These are phyloP conservation scores for Salix caprea DNA, from an alignment of 345 rosid species.

Conservation along the genomic window DNA sequence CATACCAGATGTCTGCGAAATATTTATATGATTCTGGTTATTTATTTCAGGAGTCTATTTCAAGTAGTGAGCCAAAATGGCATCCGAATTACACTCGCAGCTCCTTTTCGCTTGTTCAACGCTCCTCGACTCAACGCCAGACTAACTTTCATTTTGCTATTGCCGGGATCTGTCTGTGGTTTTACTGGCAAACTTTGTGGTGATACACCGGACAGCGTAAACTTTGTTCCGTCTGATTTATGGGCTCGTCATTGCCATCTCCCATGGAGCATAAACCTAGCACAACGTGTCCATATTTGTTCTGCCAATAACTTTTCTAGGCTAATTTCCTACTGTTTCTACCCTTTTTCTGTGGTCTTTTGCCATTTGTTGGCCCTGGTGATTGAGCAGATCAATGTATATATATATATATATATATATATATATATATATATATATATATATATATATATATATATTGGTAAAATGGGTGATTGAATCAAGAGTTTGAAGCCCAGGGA, in stretches of 20 bases:
- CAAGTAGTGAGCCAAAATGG: constrained; percentile 20
- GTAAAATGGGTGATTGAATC: constrained; percentile 9
- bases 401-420: too few species aligned
- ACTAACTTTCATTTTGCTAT: constrained; percentile 57
- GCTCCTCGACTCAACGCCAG: constrained; percentile 53
- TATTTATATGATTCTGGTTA: too few species aligned
- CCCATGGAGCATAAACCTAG: constrained; percentile 19
- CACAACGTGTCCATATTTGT: constrained; percentile 52
- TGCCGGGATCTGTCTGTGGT: constrained; percentile 66
- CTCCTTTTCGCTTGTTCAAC: constrained; percentile 56
- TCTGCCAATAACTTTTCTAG: constrained; percentile 47
- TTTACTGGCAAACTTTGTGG: constrained; percentile 70
- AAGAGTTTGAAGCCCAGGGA: too few species aligned
- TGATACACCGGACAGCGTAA: constrained; percentile 52
- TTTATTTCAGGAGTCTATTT: too few species aligned
- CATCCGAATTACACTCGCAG: constrained; percentile 45
- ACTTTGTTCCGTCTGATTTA: constrained; percentile 43
- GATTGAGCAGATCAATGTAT: constrained; percentile 41
- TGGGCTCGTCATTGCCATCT: constrained; percentile 37
- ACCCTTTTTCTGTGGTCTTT: constrained; percentile 60
- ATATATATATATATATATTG: too few species aligned
- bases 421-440: too few species aligned
- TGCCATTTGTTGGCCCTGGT: constrained; percentile 59
- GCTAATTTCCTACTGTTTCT: constrained; percentile 18
- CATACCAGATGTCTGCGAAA: too few species aligned